Base-by-base conservation (phyloP, 1,284 basidiomycete genomes). In the Apiotrichum laibachii region DNA sequence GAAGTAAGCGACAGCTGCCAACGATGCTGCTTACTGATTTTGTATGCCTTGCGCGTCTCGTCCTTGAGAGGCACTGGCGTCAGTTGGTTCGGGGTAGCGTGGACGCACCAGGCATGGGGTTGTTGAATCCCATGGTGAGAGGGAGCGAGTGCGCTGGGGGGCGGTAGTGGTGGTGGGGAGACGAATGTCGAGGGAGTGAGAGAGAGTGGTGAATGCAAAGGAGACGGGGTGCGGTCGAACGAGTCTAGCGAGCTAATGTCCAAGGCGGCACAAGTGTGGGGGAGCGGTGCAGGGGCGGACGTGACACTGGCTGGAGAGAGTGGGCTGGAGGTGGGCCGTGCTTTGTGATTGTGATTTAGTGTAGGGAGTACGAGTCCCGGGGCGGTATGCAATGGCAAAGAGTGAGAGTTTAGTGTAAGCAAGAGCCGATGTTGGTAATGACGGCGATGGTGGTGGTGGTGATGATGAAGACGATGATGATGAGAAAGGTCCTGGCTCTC, bases 11-110 rank as follows among this genome's bases (percentile, higher is more conserved):
- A 53, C 22, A 21, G 34, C 22, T 40, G 26, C 16, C 1, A 7
- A 2, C 5, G 18, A 10, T 7, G 7, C 3, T 22, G 67, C 73
- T 34, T 53, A 76, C 76, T 57, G 55, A 82, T 81, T 64, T 81
- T 81, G 49, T 79, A 73, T 4, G 82, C 82, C 68, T 84, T 84
- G n/a, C 74, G 65, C 63, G 81, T 81, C 63, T 84, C 83, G 34
- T 81, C 77, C n/a, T 77, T 73, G 7, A 83, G 69, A 15, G 75
- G 66, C 9, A 81, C 77, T 68, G 77, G 13, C 31, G 57, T 60
- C 43, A 60, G 61, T 40, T 15, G 15, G 4, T 22, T 21, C 31
- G 16, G 35, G 34, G 21, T 12, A 21, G 26, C 31, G 2, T 21
- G 15, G 37, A 63, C 76, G 44, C 50, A 77, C 77, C 69, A 39